Evolutionary conservation across 1,284 basidiomycete genomes (phyloP).

Genomic region (Omphalotus olearius): DNA sequence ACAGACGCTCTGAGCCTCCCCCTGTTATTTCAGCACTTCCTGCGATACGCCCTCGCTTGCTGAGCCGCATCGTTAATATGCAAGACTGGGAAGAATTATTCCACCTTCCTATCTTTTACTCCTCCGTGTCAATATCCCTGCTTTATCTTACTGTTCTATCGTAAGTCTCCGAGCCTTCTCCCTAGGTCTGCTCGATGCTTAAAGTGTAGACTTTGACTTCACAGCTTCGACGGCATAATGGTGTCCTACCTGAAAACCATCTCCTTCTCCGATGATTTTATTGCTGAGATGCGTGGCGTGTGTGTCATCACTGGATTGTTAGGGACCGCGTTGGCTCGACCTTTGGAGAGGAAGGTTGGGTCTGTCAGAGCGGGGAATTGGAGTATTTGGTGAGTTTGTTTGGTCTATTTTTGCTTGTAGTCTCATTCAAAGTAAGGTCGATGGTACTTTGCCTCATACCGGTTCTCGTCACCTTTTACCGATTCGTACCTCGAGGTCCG

Average conservation of each 20-base stretch:
- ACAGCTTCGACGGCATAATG: slow-evolving; percentile 46
- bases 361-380: slow-evolving; percentile 44
- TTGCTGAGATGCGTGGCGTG: slow-evolving; percentile 50
- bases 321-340: slow-evolving; percentile 39
- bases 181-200: background rate
- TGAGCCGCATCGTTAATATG: background rate
- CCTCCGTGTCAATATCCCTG: slow-evolving; percentile 42
- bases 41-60: background rate
- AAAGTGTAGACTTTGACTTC: background rate
- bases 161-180: slow-evolving; percentile 8
- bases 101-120: slow-evolving; percentile 40
- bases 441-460: slow-evolving; percentile 36
- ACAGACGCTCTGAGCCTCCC: too few species aligned
- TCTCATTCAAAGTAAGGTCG: slow-evolving; percentile 24
- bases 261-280: slow-evolving; percentile 43
- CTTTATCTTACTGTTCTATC: slow-evolving; percentile 40
- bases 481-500: slow-evolving; percentile 23
- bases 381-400: slow-evolving; percentile 35
- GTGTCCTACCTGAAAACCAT: slow-evolving; percentile 42
- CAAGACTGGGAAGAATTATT: slow-evolving; percentile 42
- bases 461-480: slow-evolving; percentile 34
- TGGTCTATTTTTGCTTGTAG: background rate
- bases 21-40: background rate
- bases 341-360: slow-evolving; percentile 39
- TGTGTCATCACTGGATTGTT: slow-evolving; percentile 40